phyloP scores from a whole-genome alignment of 1,139 yeast species.

The Blastobotrys illinoisensis region DNA sequence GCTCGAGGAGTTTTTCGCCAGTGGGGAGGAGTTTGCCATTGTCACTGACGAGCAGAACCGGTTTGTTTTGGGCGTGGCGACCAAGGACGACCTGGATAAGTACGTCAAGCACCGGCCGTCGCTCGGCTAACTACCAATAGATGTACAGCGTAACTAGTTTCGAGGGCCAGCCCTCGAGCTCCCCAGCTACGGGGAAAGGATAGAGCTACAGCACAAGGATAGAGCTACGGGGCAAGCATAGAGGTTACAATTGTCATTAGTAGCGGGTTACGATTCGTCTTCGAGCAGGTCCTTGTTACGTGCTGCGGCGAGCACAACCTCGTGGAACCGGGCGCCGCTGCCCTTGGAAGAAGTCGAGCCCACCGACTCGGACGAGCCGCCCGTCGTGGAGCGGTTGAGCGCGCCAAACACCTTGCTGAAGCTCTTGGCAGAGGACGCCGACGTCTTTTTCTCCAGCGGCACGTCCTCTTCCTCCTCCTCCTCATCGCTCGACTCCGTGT shows the following conservation, averaged over 20 bases:
- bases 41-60: conserved; percentile 50
- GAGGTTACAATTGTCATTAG: not conserved
- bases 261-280: conserved; percentile 8
- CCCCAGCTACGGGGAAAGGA: no score
- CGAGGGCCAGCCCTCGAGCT: no score
- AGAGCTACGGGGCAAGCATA: no score
- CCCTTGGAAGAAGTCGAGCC: conserved; percentile 2
- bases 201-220: no score
- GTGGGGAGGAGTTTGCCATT: conserved; percentile 53
- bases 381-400: not conserved
- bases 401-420: conserved; percentile 3
- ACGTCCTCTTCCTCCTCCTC: conserved; percentile 30
- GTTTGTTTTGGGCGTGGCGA: conserved; percentile 59
- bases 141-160: no score
- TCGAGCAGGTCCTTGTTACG: conserved; percentile 48
- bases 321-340: conserved; percentile 51
- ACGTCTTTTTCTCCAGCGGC: not conserved
- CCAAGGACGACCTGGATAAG: conserved; percentile 53
- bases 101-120: conserved; percentile 50
- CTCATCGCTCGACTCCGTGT: conserved; percentile 47
- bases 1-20: conserved; percentile 47
- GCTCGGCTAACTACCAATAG: conserved; percentile 1
- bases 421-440: conserved; percentile 3
- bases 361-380: not conserved
- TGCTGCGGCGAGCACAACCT: conserved; percentile 66